Base-by-base conservation (phyloP, 257 asterid genomes). In the Lantana camara region DNA sequence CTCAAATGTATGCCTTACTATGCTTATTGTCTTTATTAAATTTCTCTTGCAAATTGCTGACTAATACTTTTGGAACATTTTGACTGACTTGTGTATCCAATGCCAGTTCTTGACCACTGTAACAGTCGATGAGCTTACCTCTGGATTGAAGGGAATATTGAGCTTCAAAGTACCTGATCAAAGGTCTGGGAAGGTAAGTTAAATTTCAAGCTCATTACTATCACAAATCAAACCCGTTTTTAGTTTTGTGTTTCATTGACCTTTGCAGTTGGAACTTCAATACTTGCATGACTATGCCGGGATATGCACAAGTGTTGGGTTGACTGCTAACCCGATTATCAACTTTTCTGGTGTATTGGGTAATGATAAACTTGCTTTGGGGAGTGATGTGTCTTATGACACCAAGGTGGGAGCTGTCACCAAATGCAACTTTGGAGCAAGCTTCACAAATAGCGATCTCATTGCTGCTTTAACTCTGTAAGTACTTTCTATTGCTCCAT, bases 351-450 rank as follows among this genome's bases (percentile, higher is more conserved):
- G 77, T 60, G 88, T 81, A 34, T 17, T 81, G 35, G 91, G 88
- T 29, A 81, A 60, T 73, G 57, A 72, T 24, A 24, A 29, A 29
- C 66, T 84, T 49, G 76, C 85, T 21, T 22, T 79, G 56, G 91
- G 91, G 34, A 67, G 82, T 75, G 91, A 84, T 69, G 64, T 81
- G 66, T 81, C 91, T 15, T 84, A 71, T n/a, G 85, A 84, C 82
- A 71, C 88, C 67, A 79, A 74, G 72, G 80, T 73, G 23, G 85
- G 91, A 30, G 68, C 72, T 12, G 60, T 84, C 42, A 76, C 79
- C 72, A 84, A 81, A 59, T 75, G 73, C 70, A 84, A 84, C 72
- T 73, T 79, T 24, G 85, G 85, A 17, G 82, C 79, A 19, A 84
- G 80, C 79, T 84, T 76, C 75, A 67, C 79, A 46, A 81, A 76